Percentiles rank a stretch among this genome's conserved stretches.
phyloP scores from a whole-genome alignment of 305 asterid species.

The Fraxinus velutina region DNA sequence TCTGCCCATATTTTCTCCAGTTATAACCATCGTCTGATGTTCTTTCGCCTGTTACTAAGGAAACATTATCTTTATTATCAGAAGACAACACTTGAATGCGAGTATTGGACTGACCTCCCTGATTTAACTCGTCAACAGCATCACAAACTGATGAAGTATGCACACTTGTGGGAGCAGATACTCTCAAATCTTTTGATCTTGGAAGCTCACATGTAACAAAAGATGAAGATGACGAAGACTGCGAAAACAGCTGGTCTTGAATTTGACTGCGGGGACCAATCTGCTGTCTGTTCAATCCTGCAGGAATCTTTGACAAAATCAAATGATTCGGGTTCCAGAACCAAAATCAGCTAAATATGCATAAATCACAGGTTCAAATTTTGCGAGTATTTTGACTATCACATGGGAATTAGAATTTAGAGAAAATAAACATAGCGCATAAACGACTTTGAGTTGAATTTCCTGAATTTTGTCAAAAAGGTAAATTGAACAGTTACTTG shows the following conservation, averaged over 20 bases:
- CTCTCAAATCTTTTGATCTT: constrained; percentile 19
- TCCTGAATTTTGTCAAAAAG: constrained; percentile 7
- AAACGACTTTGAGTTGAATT: neutral
- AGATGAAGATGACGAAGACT: constrained; percentile 42
- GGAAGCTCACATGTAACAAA: constrained; percentile 31
- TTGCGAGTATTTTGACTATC: neutral
- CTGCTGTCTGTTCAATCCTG: constrained; percentile 47
- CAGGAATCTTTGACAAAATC: constrained; percentile 43
- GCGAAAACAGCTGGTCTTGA: constrained; percentile 51
- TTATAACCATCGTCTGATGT: constrained; percentile 90
- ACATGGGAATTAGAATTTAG: constrained; percentile 5
- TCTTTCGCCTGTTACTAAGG: constrained; percentile 60
- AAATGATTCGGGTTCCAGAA: constrained; percentile 18
- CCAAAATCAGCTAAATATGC: constrained; percentile 1
- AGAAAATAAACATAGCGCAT: neutral
- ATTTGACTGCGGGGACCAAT: constrained; percentile 34
- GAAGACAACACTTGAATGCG: constrained; percentile 46
- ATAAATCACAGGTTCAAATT: neutral
- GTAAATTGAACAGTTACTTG: neutral
- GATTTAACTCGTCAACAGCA: constrained; percentile 42
- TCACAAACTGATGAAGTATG: constrained; percentile 41
- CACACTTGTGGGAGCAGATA: constrained; percentile 33
- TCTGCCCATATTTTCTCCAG: constrained; percentile 99
- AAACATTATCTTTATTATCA: constrained; percentile 50
- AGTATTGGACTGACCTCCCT: constrained; percentile 38